Conservation (phyloP, 305 asterid species). For the Fraxinus baroniana region DNA sequence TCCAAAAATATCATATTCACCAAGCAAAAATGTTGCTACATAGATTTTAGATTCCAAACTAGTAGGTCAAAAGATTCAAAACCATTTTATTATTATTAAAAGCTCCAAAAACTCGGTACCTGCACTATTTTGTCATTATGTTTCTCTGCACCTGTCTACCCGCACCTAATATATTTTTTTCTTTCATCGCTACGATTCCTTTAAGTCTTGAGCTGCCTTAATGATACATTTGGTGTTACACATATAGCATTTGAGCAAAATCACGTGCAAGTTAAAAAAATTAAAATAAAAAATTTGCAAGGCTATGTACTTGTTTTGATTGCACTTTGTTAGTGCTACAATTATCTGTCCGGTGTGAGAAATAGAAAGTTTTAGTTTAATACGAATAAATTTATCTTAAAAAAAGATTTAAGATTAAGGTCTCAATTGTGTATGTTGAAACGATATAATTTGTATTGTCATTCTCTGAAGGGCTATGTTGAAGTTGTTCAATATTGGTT, state of each 20-base stretch:
- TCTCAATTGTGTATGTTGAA: background rate
- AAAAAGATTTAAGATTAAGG: background rate
- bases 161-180: background rate
- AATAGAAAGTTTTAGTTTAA: background rate
- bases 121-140: background rate
- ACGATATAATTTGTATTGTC: background rate
- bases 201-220: background rate
- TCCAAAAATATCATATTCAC: background rate
- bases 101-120: background rate
- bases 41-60: background rate
- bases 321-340: background rate
- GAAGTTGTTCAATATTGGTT: background rate
- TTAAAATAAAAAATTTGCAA: background rate
- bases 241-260: background rate
- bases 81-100: background rate
- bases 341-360: background rate
- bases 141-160: background rate
- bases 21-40: background rate
- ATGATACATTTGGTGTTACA: background rate
- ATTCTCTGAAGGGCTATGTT: background rate
- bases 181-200: background rate
- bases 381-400: background rate
- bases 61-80: background rate
- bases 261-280: background rate
- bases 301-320: background rate